phyloP scores from a whole-genome alignment of 164 flowering plant genomes.

The Umbilicus rupestris region DNA sequence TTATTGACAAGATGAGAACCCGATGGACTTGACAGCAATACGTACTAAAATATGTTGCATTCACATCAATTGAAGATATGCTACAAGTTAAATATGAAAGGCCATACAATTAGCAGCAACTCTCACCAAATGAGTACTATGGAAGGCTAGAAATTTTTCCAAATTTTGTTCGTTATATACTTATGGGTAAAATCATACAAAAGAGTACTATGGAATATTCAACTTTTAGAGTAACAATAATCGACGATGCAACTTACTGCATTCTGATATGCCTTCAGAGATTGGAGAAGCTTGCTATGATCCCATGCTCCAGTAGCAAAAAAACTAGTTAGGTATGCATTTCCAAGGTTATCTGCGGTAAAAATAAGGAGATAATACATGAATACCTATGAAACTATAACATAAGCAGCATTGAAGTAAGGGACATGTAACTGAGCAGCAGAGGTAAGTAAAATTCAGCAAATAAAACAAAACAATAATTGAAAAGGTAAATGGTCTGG shows the following conservation, averaged over 20 bases:
- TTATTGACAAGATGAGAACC: not conserved
- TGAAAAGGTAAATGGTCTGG: not conserved
- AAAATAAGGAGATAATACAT: conserved; percentile 3
- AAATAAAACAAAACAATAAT: not conserved
- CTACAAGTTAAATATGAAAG: not conserved
- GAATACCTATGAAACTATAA: not conserved
- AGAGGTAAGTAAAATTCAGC: not conserved
- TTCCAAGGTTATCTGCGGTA: conserved; percentile 73
- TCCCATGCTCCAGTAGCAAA: conserved; percentile 90
- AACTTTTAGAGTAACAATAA: not conserved
- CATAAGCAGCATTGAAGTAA: not conserved
- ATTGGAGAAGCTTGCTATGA: conserved; percentile 54
- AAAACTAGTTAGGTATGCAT: conserved; percentile 79
- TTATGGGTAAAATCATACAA: not conserved
- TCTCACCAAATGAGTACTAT: too few species aligned
- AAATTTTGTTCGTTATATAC: not conserved
- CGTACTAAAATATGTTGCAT: not conserved
- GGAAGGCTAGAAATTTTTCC: not conserved
- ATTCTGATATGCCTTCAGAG: conserved; percentile 83
- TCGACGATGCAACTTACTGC: conserved; percentile 48
- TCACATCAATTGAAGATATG: not conserved
- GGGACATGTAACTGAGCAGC: not conserved
- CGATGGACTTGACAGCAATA: conserved; percentile 9
- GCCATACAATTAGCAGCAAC: not conserved
- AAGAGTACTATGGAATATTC: not conserved